Evolutionary conservation across 768 basidiomycete species (phyloP).

Genomic region (Leccinum arenicola): DNA sequence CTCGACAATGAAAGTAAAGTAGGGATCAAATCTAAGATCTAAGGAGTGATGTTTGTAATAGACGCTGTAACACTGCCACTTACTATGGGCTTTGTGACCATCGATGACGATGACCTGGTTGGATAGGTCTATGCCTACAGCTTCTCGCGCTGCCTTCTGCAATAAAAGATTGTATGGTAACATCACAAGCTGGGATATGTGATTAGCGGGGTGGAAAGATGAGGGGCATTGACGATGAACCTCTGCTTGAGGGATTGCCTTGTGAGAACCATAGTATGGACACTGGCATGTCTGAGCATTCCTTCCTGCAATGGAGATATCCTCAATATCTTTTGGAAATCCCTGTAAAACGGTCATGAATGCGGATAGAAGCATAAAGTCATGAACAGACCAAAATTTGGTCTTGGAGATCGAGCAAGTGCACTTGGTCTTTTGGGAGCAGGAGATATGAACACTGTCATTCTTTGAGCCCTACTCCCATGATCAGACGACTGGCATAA

Average conservation of each 20-base stretch:
- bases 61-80: no score
- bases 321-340: slow-evolving; percentile 90
- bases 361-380: neutral
- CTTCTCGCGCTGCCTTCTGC: no score
- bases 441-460: slow-evolving; percentile 80
- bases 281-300: slow-evolving; percentile 70
- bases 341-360: slow-evolving; percentile 48
- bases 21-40: no score
- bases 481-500: slow-evolving; percentile 3
- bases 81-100: no score
- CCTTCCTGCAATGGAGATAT: slow-evolving; percentile 73
- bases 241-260: slow-evolving; percentile 89
- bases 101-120: no score
- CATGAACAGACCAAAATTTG: slow-evolving; percentile 62
- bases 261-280: slow-evolving; percentile 90
- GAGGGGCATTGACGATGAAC: slow-evolving; percentile 41
- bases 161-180: no score
- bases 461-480: slow-evolving; percentile 51
- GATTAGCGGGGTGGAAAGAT: no score
- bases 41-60: no score
- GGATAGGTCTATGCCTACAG: no score
- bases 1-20: no score
- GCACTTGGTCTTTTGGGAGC: slow-evolving; percentile 58
- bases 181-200: no score
- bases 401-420: slow-evolving; percentile 82